These are phyloP conservation scores for Geosiphon pyriformis DNA, from an alignment of 192 early-diverging fungal species.

Conservation along the genomic window DNA sequence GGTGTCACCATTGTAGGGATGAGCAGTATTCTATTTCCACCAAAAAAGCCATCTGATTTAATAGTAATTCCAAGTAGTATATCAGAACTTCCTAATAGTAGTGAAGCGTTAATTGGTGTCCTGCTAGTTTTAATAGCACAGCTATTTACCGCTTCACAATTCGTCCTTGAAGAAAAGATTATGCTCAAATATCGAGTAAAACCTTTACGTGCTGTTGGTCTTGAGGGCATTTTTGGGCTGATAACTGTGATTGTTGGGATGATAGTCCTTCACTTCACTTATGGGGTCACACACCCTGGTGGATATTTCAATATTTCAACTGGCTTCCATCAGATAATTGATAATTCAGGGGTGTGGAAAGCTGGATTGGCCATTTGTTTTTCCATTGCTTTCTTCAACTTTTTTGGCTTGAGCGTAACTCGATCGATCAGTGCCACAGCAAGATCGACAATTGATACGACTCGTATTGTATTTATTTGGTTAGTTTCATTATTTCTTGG, in stretches of 20 bases:
- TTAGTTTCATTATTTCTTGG: constrained; percentile 82
- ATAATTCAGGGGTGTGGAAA: constrained; percentile 59
- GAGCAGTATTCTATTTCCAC: constrained; percentile 42
- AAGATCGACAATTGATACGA: constrained; percentile 93
- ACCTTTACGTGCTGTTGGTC: constrained; percentile 86
- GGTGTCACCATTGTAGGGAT: constrained; percentile 88
- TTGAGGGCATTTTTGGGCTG: constrained; percentile 90
- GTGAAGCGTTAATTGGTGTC: constrained; percentile 71
- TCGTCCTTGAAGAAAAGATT: constrained; percentile 95
- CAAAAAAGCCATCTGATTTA: constrained; percentile 19
- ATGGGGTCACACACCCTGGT: constrained; percentile 62
- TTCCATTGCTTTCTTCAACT: constrained; percentile 95
- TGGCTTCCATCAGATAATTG: constrained; percentile 67
- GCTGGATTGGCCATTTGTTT: constrained; percentile 77
- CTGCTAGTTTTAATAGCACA: constrained; percentile 84
- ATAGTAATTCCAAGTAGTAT: too few relatives aligned
- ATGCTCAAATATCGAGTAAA: constrained; percentile 71
- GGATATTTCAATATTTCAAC: constrained; percentile 77
- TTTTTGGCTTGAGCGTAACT: constrained; percentile 90
- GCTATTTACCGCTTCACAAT: constrained; percentile 88
- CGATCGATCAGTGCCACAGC: constrained; percentile 80
- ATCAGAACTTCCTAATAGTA: constrained; percentile 2
- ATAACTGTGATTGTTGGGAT: constrained; percentile 61
- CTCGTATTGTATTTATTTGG: constrained; percentile 96
- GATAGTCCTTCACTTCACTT: constrained; percentile 66